phyloP scores from a whole-genome alignment of 2,329 filamentous ascomycete genomes.

The Ilyonectria destructans region DNA sequence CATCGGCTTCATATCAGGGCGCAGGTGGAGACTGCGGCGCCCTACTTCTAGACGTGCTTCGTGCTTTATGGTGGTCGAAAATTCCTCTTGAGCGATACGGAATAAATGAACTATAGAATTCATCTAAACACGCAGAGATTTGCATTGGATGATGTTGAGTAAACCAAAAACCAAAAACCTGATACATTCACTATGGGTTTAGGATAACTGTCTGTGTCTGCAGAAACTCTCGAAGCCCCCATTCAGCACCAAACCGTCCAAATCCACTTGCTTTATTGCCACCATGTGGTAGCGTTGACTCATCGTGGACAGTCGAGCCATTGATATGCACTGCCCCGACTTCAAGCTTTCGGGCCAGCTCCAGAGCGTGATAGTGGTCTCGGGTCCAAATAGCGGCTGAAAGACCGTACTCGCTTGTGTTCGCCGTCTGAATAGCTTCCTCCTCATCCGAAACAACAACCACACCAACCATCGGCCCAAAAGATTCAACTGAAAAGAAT shows the following conservation, averaged over 20 bases:
- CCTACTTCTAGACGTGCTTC: too few species aligned
- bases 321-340: constrained; percentile 5
- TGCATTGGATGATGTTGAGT: too few species aligned
- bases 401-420: not conserved
- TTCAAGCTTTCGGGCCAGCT: not conserved
- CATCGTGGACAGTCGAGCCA: constrained; percentile 2
- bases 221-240: constrained; percentile 1
- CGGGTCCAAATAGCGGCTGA: not conserved
- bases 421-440: not conserved
- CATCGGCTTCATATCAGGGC: too few species aligned
- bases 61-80: too few species aligned
- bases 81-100: too few species aligned
- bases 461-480: not conserved
- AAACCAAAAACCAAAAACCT: too few species aligned
- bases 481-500: not conserved
- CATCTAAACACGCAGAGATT: too few species aligned
- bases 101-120: too few species aligned
- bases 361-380: not conserved
- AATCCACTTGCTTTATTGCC: not conserved
- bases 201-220: not conserved
- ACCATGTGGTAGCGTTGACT: not conserved
- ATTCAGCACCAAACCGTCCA: not conserved
- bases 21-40: too few species aligned
- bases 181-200: not conserved
- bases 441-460: not conserved